These are phyloP conservation scores for Carex parvula DNA, from an alignment of 176 grass and related monocot species.

Conservation along the genomic window DNA sequence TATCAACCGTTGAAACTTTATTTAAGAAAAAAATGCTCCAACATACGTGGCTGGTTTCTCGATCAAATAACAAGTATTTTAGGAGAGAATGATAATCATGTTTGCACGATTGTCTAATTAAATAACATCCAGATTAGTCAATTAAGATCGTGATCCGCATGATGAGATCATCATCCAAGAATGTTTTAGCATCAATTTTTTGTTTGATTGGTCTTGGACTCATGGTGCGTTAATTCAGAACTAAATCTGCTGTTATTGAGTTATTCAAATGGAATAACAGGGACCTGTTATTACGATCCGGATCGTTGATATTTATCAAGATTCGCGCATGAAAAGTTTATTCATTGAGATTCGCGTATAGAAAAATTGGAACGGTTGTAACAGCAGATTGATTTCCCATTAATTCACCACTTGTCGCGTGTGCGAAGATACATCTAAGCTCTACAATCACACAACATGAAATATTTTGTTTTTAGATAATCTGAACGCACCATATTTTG, in stretches of 20 bases:
- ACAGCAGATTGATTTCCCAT: too few species aligned
- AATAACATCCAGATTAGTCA: not conserved
- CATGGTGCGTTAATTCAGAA: not conserved
- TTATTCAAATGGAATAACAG: too few species aligned
- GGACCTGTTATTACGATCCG: too few species aligned
- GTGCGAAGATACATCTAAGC: not conserved
- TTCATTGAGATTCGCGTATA: too few species aligned
- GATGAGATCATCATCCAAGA: too few species aligned
- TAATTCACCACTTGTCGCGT: not conserved
- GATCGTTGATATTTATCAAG: too few species aligned
- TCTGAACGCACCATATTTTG: not conserved
- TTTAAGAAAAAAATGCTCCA: not conserved
- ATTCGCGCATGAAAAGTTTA: too few species aligned
- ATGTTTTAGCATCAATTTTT: not conserved
- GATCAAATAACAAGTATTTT: not conserved
- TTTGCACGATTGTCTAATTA: not conserved
- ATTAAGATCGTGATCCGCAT: not conserved
- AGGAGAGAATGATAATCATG: not conserved
- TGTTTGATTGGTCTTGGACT: not conserved
- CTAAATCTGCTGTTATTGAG: too few species aligned
- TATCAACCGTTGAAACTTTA: not conserved
- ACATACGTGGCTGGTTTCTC: not conserved
- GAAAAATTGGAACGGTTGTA: too few species aligned
- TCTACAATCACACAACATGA: not conserved
- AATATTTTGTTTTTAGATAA: not conserved